A percentile compares a stretch with the other conserved stretches of the same genome.
These are phyloP conservation scores for Pterocarpus macrocarpus DNA, from an alignment of 306 rosid species.

Conservation along the genomic window DNA sequence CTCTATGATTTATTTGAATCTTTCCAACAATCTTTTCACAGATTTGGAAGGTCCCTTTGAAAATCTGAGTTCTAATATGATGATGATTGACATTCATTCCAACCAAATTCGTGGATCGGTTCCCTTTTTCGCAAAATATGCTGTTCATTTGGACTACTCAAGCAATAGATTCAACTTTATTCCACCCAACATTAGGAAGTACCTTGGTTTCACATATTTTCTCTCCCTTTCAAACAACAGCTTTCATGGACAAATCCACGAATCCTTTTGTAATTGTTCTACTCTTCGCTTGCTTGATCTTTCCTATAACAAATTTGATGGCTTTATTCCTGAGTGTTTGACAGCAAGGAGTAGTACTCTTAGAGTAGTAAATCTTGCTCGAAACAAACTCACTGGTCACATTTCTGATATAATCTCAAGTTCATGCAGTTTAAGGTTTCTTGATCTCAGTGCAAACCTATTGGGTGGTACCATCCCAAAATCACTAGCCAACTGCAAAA, in stretches of 20 bases:
- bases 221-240: too few relatives aligned
- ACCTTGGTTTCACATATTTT: rapidly evolving
- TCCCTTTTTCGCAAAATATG: neutral
- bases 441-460: conserved; percentile 35
- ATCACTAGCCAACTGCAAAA: conserved; percentile 6
- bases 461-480: neutral
- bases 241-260: neutral
- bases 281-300: conserved; percentile 34
- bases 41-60: neutral
- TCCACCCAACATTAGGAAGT: neutral
- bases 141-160: conserved; percentile 15
- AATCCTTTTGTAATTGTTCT: conserved; percentile 22
- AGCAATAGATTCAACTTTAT: conserved; percentile 37
- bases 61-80: neutral
- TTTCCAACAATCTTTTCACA: neutral
- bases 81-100: conserved; percentile 26
- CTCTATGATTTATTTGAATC: neutral
- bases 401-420: neutral
- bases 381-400: neutral
- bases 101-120: conserved; percentile 40
- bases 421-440: neutral
- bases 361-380: neutral
- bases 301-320: conserved; percentile 15
- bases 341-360: neutral
- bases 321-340: conserved; percentile 28